These are phyloP conservation scores for Metarhizium sp. DNA, from an alignment of 2,329 filamentous ascomycete species.

Conservation along the genomic window DNA sequence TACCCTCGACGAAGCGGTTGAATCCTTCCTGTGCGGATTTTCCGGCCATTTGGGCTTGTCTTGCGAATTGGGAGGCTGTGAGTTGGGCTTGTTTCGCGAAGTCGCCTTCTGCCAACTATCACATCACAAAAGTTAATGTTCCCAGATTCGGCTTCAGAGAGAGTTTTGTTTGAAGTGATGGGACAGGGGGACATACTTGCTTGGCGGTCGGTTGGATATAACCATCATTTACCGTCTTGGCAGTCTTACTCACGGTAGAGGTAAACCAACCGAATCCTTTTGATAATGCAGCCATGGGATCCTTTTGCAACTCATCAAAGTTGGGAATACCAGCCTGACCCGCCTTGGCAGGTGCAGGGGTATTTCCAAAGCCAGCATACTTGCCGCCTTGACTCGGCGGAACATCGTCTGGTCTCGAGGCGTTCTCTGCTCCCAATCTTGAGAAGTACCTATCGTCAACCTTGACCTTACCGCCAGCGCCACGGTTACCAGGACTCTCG, in stretches of 20 bases:
- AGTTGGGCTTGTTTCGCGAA: slow-evolving; percentile 58
- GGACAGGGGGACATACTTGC: slow-evolving; percentile 14
- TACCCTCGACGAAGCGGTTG: slow-evolving; percentile 79
- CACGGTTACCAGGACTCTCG: slow-evolving; percentile 23
- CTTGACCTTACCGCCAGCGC: slow-evolving; percentile 37
- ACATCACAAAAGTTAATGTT: neutral
- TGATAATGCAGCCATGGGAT: slow-evolving; percentile 77
- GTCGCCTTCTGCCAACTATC: slow-evolving; percentile 69
- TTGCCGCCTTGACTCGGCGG: slow-evolving; percentile 89
- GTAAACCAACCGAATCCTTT: slow-evolving; percentile 96
- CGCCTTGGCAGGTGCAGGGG: slow-evolving; percentile 44
- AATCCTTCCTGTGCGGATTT: slow-evolving; percentile 71
- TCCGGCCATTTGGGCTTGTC: slow-evolving; percentile 59
- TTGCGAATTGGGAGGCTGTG: slow-evolving; percentile 56
- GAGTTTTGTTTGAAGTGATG: neutral
- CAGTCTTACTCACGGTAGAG: slow-evolving; percentile 77
- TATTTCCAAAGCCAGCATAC: slow-evolving; percentile 83
- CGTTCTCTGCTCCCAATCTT: slow-evolving; percentile 74
- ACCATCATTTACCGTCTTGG: slow-evolving; percentile 81
- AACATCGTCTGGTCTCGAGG: slow-evolving; percentile 60
- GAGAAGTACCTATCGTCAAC: slow-evolving; percentile 88
- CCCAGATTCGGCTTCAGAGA: neutral
- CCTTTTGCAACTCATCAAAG: slow-evolving; percentile 82
- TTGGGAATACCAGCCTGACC: slow-evolving; percentile 46
- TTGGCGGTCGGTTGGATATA: slow-evolving; percentile 84